Evolutionary conservation across 2,329 filamentous ascomycete genomes (phyloP).

Genomic region (Ascochyta fabae): DNA sequence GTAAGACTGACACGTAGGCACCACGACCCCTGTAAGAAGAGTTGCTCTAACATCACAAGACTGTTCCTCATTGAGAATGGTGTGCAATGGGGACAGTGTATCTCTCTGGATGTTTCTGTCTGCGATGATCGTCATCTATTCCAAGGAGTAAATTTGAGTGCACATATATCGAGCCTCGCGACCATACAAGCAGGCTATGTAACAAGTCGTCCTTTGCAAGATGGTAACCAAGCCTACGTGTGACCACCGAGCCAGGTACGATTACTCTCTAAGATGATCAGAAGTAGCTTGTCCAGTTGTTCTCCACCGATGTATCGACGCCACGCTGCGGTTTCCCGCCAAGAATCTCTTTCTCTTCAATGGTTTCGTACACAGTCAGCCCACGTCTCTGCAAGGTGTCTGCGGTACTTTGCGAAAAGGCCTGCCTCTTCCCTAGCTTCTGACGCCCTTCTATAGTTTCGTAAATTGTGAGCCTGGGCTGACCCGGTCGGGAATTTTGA

Average conservation of each 20-base stretch:
- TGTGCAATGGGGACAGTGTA: too few relatives aligned
- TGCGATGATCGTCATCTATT: neutral
- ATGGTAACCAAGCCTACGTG: too few relatives aligned
- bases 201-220: too few relatives aligned
- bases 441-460: slow-evolving; percentile 6
- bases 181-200: too few relatives aligned
- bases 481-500: slow-evolving; percentile 1
- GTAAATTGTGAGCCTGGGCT: slow-evolving; percentile 11
- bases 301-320: neutral
- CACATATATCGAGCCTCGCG: too few relatives aligned
- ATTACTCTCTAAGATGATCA: neutral
- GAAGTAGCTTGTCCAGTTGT: neutral
- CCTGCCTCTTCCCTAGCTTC: neutral
- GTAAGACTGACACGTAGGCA: too few relatives aligned
- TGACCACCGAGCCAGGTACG: too few relatives aligned
- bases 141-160: neutral
- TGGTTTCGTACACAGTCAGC: slow-evolving; percentile 7
- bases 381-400: neutral
- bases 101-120: too few relatives aligned
- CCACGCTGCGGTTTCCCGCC: slow-evolving; percentile 3
- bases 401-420: neutral
- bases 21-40: too few relatives aligned
- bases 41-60: too few relatives aligned
- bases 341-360: slow-evolving; percentile 8
- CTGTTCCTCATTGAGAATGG: too few relatives aligned